Evolutionary conservation across 2,329 filamentous ascomycete species (phyloP), one percentile per base, ranked within the genome.

Genomic region (Penicillium occitanis): DNA sequence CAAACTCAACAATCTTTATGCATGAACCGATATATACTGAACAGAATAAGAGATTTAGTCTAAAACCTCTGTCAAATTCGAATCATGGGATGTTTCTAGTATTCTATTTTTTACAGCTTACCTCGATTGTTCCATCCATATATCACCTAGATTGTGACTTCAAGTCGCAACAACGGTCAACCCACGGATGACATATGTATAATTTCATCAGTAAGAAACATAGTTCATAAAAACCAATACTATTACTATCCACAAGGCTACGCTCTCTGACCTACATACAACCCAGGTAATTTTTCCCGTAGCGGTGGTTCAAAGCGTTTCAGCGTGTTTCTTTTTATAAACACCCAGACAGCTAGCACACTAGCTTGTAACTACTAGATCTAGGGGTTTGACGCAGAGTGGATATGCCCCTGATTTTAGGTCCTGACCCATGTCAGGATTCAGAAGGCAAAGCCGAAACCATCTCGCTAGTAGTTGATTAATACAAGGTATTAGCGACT

Each of bases 211-310:
- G 33, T 19, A n/a, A 55, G 51, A 57, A 22, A 57, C 33, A 8
- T 19, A 8, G 53, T 57, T 57, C 53, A 57, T 37, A 6, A 22
- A 57, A 37, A 37, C n/a, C n/a, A 37, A 37, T 17, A n/a, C n/a
- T 57, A 40, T 57, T 17, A 57, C n/a, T 57, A 37, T 57, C 53
- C n/a, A 55, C 28, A 57, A 40, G 53, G 53, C 53, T 57, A 22
- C 33, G 6, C 33, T 22, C 25, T 17, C 2, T 33, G 28, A 37
- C 53, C 30, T 22, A 37, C 19, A 22, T 37, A 35, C n/a, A 57
- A 57, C n/a, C 28, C 10, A 19, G n/a, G 30, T 19, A 37, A 57
- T 57, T 10, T 22, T 57, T 57, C 40, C 53, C 33, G 53, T 25
- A 40, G 33, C 33, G 5, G 33, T 22, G 30, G 17, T 57, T 17